Evolutionary conservation across 1,284 basidiomycete genomes (phyloP).

Genomic region (Ganoderma lucidum): DNA sequence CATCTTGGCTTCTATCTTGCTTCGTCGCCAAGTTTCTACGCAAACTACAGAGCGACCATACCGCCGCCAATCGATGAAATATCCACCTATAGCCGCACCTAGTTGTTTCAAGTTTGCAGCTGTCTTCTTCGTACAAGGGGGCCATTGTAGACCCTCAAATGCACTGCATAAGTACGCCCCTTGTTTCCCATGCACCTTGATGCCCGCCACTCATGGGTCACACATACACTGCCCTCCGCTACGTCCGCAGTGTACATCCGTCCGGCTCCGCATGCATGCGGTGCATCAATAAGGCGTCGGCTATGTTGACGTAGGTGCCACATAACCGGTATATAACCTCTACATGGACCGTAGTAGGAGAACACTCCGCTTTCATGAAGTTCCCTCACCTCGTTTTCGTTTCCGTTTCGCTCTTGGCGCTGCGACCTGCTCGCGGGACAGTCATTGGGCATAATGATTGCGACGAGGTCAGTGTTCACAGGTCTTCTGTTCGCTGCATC

Average conservation of each 20-base stretch:
- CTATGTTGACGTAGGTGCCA: not conserved
- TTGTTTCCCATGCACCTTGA: not conserved
- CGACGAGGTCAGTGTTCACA: not conserved
- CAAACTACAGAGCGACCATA: not conserved
- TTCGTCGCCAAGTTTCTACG: not conserved
- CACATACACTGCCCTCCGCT: not conserved
- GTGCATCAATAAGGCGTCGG: not conserved
- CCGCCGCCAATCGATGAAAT: not conserved
- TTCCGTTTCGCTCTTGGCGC: not conserved
- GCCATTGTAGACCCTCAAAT: not conserved
- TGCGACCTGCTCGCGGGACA: not conserved
- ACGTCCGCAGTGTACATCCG: not conserved
- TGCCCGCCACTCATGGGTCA: not conserved
- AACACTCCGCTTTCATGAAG: not conserved
- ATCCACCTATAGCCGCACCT: too few species aligned
- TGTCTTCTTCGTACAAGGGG: not conserved
- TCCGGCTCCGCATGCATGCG: not conserved
- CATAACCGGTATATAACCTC: not conserved
- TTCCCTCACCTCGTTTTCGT: not conserved
- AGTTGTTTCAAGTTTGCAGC: too few species aligned
- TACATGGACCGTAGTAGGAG: not conserved
- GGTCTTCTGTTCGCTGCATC: not conserved
- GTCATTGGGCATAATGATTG: not conserved
- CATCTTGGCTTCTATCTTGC: not conserved
- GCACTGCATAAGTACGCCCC: not conserved